These are phyloP conservation scores for Claviceps spartinae DNA, from an alignment of 2,329 filamentous ascomycete species.

Conservation along the genomic window DNA sequence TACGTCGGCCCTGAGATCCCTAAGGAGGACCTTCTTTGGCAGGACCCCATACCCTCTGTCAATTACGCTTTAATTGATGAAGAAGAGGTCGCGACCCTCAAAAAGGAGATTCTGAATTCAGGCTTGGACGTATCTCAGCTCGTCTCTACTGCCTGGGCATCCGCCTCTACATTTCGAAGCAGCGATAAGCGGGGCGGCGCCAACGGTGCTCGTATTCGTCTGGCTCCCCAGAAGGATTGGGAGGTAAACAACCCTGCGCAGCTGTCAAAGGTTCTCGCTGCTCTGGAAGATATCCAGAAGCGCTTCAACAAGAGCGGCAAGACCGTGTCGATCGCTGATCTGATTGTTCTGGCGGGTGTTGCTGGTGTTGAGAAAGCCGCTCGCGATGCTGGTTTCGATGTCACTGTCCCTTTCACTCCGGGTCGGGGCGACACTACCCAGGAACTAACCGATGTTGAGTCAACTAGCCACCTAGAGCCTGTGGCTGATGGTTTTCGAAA, in stretches of 20 bases:
- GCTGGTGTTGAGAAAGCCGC: conserved; percentile 63
- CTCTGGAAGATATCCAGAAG: conserved; percentile 51
- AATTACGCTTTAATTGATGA: conserved; percentile 46
- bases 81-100: conserved; percentile 50
- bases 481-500: conserved; percentile 66
- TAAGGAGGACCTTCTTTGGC: conserved; percentile 56
- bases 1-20: conserved; percentile 67
- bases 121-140: conserved; percentile 48
- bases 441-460: conserved; percentile 55
- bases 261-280: conserved; percentile 45
- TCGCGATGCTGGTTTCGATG: conserved; percentile 27
- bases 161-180: conserved; percentile 58
- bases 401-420: conserved; percentile 56
- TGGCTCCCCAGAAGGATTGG: conserved; percentile 60
- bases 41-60: conserved; percentile 54
- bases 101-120: conserved; percentile 52
- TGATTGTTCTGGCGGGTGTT: conserved; percentile 61
- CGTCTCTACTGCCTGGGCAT: conserved; percentile 53
- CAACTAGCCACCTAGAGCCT: conserved; percentile 54
- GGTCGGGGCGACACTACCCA: conserved; percentile 59
- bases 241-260: conserved; percentile 59
- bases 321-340: conserved; percentile 65
- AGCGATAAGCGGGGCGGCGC: conserved; percentile 73
- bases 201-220: conserved; percentile 66
- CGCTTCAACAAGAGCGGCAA: conserved; percentile 54